phyloP scores from a whole-genome alignment of 805 yeast genomes.

The Candida ortonii region DNA sequence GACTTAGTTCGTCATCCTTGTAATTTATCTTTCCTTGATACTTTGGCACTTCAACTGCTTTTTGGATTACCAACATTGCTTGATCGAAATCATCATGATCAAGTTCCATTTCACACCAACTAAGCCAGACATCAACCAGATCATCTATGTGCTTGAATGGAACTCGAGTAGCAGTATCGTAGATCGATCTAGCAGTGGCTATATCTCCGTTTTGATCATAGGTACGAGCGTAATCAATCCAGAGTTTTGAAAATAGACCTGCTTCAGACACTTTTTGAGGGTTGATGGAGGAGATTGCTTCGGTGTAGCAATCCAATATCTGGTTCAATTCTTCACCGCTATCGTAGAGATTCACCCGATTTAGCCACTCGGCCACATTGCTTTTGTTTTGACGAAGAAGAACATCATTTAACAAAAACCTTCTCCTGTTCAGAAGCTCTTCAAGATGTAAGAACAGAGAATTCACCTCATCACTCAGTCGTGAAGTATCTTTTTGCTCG shows the following conservation, averaged over 20 bases:
- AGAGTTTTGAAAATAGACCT: constrained; percentile 50
- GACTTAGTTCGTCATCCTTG: constrained; percentile 43
- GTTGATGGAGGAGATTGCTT: constrained; percentile 64
- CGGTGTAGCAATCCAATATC: constrained; percentile 55
- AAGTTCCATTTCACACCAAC: constrained; percentile 71
- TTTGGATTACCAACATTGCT: constrained; percentile 36
- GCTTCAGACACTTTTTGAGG: constrained; percentile 49
- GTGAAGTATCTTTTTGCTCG: constrained; percentile 15
- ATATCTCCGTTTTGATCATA: constrained; percentile 57
- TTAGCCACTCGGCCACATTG: constrained; percentile 66
- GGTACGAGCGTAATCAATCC: constrained; percentile 67
- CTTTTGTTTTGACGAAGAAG: constrained; percentile 59
- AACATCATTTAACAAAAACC: constrained; percentile 63
- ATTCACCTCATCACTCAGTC: constrained; percentile 37
- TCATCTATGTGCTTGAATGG: constrained; percentile 64
- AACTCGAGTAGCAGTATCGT: constrained; percentile 64
- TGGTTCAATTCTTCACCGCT: constrained; percentile 36
- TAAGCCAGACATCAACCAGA: constrained; percentile 64
- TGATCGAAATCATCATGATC: constrained; percentile 43
- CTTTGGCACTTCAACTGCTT: constrained; percentile 30
- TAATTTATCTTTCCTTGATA: constrained; percentile 23
- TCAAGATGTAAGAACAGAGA: constrained; percentile 49
- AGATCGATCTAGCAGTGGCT: constrained; percentile 58
- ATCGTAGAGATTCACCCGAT: constrained; percentile 49
- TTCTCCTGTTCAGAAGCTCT: constrained; percentile 52